Conservation (phyloP, 2,329 filamentous ascomycete genomes). For the Pseudocercospora crystallina region DNA sequence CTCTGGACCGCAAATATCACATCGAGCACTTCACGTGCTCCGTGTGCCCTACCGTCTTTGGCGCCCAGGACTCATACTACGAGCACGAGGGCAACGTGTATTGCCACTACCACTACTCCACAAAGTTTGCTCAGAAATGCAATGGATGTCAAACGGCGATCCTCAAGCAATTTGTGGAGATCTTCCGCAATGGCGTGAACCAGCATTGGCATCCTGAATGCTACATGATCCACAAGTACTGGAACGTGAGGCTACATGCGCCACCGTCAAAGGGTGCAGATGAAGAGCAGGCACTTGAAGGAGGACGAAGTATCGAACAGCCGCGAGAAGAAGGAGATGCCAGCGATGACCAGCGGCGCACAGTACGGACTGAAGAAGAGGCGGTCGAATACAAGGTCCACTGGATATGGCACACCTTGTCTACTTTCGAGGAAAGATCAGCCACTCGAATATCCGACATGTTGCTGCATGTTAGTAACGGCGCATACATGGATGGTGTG, state of each 20-base stretch:
- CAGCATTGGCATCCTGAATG: slow-evolving; percentile 99
- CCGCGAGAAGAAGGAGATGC: slow-evolving; percentile 53
- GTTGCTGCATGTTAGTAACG: slow-evolving; percentile 97
- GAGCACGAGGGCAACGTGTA: slow-evolving; percentile 96
- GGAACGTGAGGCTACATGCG: slow-evolving; percentile 80
- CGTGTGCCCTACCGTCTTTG: slow-evolving; percentile 95
- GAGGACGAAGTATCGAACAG: slow-evolving; percentile 31
- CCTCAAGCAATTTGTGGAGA: slow-evolving; percentile 98
- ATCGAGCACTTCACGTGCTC: slow-evolving; percentile 99
- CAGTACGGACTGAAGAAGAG: slow-evolving; percentile 83
- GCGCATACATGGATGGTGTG: slow-evolving; percentile 91
- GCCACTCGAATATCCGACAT: slow-evolving; percentile 98
- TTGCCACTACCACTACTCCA: slow-evolving; percentile 98
- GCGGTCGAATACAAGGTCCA: slow-evolving; percentile 97
- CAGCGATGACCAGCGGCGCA: slow-evolving; percentile 67
- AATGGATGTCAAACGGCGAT: slow-evolving; percentile 97
- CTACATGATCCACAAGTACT: slow-evolving; percentile 99
- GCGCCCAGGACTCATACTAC: slow-evolving; percentile 97
- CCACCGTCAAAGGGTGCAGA: slow-evolving; percentile 41
- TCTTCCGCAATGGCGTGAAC: slow-evolving; percentile 95
- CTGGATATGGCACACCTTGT: slow-evolving; percentile 96
- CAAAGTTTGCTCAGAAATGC: slow-evolving; percentile 91
- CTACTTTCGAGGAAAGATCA: slow-evolving; percentile 94
- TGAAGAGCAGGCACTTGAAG: slow-evolving; percentile 27
- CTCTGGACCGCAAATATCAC: slow-evolving; percentile 95